These are phyloP conservation scores for Skeletonema potamos DNA, from an alignment of 108 stramenopile species.

Conservation along the genomic window DNA sequence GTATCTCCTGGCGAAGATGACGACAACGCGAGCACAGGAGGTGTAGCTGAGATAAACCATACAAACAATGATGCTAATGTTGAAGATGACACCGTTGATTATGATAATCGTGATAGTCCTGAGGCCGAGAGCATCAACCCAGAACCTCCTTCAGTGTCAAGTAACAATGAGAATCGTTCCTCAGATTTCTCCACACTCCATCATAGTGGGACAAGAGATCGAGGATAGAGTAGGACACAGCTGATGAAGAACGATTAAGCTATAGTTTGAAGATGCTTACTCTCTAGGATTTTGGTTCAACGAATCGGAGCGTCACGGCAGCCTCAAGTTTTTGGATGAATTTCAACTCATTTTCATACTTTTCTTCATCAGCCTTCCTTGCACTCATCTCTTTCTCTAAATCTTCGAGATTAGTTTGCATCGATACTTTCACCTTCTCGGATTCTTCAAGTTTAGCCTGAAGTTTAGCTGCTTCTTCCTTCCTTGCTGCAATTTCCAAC, in stretches of 20 bases:
- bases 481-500: conserved; percentile 19
- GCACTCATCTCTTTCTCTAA: conserved; percentile 33
- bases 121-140: no score
- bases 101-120: no score
- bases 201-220: background rate
- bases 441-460: conserved; percentile 5
- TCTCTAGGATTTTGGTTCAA: conserved; percentile 8
- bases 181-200: background rate
- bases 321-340: conserved; percentile 30
- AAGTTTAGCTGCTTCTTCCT: conserved; percentile 13
- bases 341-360: conserved; percentile 6
- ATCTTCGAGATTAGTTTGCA: conserved; percentile 29
- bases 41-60: background rate
- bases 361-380: conserved; percentile 22
- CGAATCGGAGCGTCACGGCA: conserved; percentile 32
- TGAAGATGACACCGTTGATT: no score
- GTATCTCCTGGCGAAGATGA: background rate
- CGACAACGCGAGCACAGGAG: background rate
- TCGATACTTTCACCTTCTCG: conserved; percentile 20
- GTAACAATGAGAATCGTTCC: background rate
- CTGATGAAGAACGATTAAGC: background rate
- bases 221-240: background rate
- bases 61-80: background rate
- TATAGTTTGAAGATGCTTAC: background rate
- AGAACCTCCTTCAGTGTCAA: background rate